A percentile compares a stretch with the other conserved stretches of the same genome.
Evolutionary conservation across 2,329 filamentous ascomycete species (phyloP).

Genomic region (Paecilomyces formosus): DNA sequence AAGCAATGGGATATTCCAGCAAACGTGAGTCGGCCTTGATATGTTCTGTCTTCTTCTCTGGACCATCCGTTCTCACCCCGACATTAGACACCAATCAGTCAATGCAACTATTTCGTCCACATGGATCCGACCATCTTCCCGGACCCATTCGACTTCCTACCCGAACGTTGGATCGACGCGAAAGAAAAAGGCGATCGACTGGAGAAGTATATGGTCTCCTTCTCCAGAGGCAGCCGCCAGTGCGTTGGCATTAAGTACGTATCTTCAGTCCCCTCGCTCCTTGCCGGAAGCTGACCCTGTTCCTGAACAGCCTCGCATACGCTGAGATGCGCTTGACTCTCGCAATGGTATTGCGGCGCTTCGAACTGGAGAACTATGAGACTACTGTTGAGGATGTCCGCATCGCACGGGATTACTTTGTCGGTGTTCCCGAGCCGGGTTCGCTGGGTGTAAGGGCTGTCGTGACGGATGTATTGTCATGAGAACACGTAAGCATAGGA

Average conservation of each 20-base stretch:
- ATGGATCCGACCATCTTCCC: conserved; percentile 30
- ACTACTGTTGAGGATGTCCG: conserved; percentile 23
- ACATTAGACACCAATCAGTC: conserved; percentile 25
- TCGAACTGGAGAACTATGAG: conserved; percentile 24
- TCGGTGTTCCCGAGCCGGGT: conserved; percentile 5
- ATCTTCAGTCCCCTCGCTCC: not conserved
- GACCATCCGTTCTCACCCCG: not conserved
- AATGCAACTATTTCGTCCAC: conserved; percentile 29
- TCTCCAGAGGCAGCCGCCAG: conserved; percentile 35
- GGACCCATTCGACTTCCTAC: conserved; percentile 24
- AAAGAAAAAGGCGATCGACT: conserved; percentile 22
- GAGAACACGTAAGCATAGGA: not conserved
- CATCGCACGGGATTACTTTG: conserved; percentile 17
- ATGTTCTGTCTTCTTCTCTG: not conserved
- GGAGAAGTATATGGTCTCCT: conserved; percentile 30
- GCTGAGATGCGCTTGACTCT: conserved; percentile 25
- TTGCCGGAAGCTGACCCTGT: not conserved
- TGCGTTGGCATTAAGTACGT: conserved; percentile 40
- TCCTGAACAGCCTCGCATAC: conserved; percentile 21
- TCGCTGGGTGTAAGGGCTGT: not conserved
- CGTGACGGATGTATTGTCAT: not conserved
- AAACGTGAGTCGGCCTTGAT: conserved; percentile 13
- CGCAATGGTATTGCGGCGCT: conserved; percentile 19
- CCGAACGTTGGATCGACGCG: conserved; percentile 31
- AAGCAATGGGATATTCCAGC: conserved; percentile 26